These are phyloP conservation scores for Colletotrichum caudatum DNA, from an alignment of 2,329 filamentous ascomycete genomes.

Conservation along the genomic window DNA sequence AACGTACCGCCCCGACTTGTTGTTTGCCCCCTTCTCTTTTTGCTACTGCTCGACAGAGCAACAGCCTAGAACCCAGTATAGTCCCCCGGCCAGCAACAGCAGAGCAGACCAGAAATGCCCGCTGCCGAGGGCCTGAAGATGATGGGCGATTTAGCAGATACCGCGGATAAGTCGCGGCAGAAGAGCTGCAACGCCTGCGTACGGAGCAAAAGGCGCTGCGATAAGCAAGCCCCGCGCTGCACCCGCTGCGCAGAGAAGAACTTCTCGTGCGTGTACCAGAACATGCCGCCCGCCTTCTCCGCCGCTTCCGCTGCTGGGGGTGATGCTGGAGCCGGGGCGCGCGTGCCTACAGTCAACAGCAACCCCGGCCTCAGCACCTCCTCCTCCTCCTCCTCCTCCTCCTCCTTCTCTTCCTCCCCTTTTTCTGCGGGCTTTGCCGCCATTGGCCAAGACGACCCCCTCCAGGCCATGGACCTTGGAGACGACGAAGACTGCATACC, in stretches of 20 bases:
- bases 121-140: constrained; percentile 5
- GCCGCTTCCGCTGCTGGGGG: constrained; percentile 10
- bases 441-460: constrained; percentile 17
- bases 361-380: background rate
- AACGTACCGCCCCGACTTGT: background rate
- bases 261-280: constrained; percentile 57
- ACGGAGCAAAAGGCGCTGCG: constrained; percentile 60
- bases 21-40: background rate
- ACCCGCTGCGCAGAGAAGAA: constrained; percentile 57
- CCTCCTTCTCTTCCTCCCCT: background rate
- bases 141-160: constrained; percentile 24
- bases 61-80: background rate
- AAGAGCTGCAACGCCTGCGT: constrained; percentile 64
- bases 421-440: background rate
- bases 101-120: constrained; percentile 3
- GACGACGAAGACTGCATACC: constrained; percentile 13
- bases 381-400: background rate
- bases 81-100: background rate
- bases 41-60: background rate
- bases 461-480: constrained; percentile 37
- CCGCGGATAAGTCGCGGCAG: constrained; percentile 58
- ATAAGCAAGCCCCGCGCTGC: constrained; percentile 58
- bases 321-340: background rate
- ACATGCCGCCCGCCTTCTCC: constrained; percentile 45
- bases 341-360: background rate